A percentile compares a stretch with the other conserved stretches of the same genome.
phyloP scores from a whole-genome alignment of 2,329 filamentous ascomycete species.

The Gliomastix tumulicola region DNA sequence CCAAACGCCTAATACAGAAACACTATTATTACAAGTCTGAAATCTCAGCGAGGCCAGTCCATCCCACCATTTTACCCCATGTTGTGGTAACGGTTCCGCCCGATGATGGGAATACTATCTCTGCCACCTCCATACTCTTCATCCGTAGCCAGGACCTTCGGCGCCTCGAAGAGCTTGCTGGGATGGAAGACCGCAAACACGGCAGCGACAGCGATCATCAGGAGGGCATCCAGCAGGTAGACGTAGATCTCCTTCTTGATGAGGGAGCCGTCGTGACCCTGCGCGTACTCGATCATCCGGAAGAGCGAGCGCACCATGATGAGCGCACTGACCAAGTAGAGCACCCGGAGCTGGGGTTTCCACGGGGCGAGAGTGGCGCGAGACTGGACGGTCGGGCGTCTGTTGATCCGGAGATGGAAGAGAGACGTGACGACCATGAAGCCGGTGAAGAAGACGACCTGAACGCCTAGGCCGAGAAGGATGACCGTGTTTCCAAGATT shows the following conservation, averaged over 20 bases:
- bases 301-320: slow-evolving; percentile 30
- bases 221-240: slow-evolving; percentile 22
- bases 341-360: slow-evolving; percentile 13
- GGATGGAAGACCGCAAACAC: slow-evolving; percentile 7
- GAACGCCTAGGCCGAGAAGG: slow-evolving; percentile 40
- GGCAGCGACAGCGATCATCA: slow-evolving; percentile 16
- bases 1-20: too few species aligned
- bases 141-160: too few species aligned
- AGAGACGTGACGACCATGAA: slow-evolving; percentile 36
- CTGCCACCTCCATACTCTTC: too few species aligned
- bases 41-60: too few species aligned
- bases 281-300: slow-evolving; percentile 28
- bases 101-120: too few species aligned
- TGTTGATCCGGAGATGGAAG: slow-evolving; percentile 27
- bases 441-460: slow-evolving; percentile 43
- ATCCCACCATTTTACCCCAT: too few species aligned
- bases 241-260: slow-evolving; percentile 18
- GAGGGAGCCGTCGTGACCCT: slow-evolving; percentile 18
- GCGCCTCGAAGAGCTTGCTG: too few species aligned
- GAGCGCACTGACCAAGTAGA: slow-evolving; percentile 13
- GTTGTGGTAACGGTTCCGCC: too few species aligned
- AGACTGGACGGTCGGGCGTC: slow-evolving; percentile 1
- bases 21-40: too few species aligned
- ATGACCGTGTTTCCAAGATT: slow-evolving; percentile 34
- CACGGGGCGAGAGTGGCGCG: slow-evolving; percentile 10